Evolutionary conservation across 2,329 filamentous ascomycete species (phyloP), one percentile per base, ranked within the genome.

Genomic region (Botrytis elliptica): DNA sequence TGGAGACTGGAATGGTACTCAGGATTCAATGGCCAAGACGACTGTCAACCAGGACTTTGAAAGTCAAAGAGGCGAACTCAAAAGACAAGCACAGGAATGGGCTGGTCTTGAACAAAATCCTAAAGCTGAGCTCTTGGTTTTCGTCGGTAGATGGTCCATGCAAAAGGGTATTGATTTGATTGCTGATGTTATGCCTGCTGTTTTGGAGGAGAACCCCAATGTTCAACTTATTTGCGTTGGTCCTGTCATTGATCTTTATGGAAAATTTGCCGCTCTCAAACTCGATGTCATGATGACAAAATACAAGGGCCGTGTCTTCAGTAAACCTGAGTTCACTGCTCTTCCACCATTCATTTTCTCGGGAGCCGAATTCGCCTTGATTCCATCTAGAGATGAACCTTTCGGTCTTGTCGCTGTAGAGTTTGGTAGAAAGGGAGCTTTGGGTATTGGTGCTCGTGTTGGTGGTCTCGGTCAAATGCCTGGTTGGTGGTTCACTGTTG

Each of bases 391-490:
- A 77, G 90, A 92, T 78, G 90, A 92, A 81, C 90, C 90, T 0
- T 92, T 92, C 77, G 90, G 90, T 68, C 83, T 92, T 44, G 90
- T 92, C 9, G 90, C 90, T 44, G 90, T 92, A 63, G 90, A 92
- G 78, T 92, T 92, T 76, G 90, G 90, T 73, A 85, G 90, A 38
- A 91, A 92, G 80, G 90, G 90, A 77, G 90, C 90, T 33, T 84
- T 92, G 62, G 90, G 90, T 77, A 88, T 92, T 73, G 90, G 90
- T 64, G 88, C 89, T 55, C 85, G 89, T 71, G 90, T 92, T 55
- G 90, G 90, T 76, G 90, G 90, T 72, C 84, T 92, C 36, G 89
- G 90, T n/a, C 88, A 90, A 79, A 91, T 92, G 89, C 90, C 90
- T 33, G 90, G 90, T 38, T 91, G 89, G 87, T 92, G 90, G 90